Percentiles rank a stretch among this genome's conserved stretches.
Conservation (phyloP, 2,329 filamentous ascomycete species). For the Aspergillus pseudoterreus region DNA sequence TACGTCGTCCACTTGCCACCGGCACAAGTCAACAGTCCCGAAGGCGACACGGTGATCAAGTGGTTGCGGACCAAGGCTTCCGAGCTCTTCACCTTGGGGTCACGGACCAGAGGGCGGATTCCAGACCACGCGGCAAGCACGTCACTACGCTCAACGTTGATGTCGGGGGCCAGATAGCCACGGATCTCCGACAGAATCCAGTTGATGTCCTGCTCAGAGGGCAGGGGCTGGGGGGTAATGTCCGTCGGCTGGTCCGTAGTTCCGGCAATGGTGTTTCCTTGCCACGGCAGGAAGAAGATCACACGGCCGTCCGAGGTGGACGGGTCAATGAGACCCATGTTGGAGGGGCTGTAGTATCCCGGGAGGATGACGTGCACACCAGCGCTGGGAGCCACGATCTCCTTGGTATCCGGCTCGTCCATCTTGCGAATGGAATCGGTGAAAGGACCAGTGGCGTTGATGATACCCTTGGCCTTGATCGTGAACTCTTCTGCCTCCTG, state of each 20-base stretch:
- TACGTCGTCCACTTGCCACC: slow-evolving; percentile 94
- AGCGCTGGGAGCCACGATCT: slow-evolving; percentile 81
- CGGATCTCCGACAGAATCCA: slow-evolving; percentile 85
- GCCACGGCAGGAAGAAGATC: slow-evolving; percentile 92
- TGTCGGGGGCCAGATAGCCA: slow-evolving; percentile 77
- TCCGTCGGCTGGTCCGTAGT: slow-evolving; percentile 76
- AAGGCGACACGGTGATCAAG: slow-evolving; percentile 72
- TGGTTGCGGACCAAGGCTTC: slow-evolving; percentile 86
- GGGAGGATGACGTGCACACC: slow-evolving; percentile 84
- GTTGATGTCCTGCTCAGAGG: slow-evolving; percentile 78
- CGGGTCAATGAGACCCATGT: slow-evolving; percentile 86
- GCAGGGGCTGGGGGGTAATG: slow-evolving; percentile 69
- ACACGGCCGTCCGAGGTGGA: slow-evolving; percentile 83
- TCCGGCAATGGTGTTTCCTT: slow-evolving; percentile 86
- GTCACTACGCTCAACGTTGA: slow-evolving; percentile 78
- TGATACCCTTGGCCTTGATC: slow-evolving; percentile 73
- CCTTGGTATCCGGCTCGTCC: slow-evolving; percentile 67
- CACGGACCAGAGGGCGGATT: slow-evolving; percentile 79
- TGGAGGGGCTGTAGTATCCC: slow-evolving; percentile 77
- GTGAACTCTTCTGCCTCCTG: slow-evolving; percentile 60
- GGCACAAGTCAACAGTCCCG: slow-evolving; percentile 77
- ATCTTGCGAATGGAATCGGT: slow-evolving; percentile 81
- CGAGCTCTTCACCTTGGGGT: slow-evolving; percentile 80
- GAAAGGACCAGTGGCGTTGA: slow-evolving; percentile 88
- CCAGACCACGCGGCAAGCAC: slow-evolving; percentile 90